Base-by-base conservation (phyloP, 495 filamentous ascomycete species). In the Xylaria nigripes region DNA sequence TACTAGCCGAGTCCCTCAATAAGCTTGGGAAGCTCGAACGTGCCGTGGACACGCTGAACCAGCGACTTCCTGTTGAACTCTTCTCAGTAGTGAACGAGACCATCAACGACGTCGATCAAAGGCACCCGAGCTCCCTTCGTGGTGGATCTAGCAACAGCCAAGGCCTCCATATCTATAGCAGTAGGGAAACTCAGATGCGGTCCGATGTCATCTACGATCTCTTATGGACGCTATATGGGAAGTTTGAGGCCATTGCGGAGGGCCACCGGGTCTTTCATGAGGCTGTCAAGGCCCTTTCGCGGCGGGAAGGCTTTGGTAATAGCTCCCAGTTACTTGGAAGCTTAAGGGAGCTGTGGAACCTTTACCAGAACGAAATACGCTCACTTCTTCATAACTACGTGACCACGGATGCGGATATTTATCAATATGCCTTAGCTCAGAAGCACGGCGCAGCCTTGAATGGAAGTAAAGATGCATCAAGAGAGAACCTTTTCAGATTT, bases 171-270 rank as follows among this genome's bases (percentile, higher is more conserved):
- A 82, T 83, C 44, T 77, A 86, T 47, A 83, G 81, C 15, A 79
- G 77, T 18, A 76, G 83, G 22, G 79, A 85, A 46, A 86, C 83
- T 16, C 83, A 86, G 50, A 81, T 86, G 62, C 80, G 86, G 6
- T 87, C 84, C 16, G 84, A 85, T 61, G 86, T 95, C 19, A 81
- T 99, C 30, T 83, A 89, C 49, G 93, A 99, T 61, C 81, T 95
- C 30, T 73, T 99, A 7, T 90, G 82, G 82, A 92, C 90, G 1
- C 70, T 99, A 0, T 99, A 95, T 69, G 89, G 91, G 15, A 95
- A 96, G 59, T 95, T 99, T 61, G 93, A 96, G 65, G 84, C 94
- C 15, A 96, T 99, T 57, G 90, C 90, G 13, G 93, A 99, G 68
- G 86, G 93, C 13, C 94, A 99, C 62, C 86, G 93, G 45, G 87